Base-by-base conservation (phyloP, 2,329 filamentous ascomycete genomes). In the Chaetoscypha palmicola region DNA sequence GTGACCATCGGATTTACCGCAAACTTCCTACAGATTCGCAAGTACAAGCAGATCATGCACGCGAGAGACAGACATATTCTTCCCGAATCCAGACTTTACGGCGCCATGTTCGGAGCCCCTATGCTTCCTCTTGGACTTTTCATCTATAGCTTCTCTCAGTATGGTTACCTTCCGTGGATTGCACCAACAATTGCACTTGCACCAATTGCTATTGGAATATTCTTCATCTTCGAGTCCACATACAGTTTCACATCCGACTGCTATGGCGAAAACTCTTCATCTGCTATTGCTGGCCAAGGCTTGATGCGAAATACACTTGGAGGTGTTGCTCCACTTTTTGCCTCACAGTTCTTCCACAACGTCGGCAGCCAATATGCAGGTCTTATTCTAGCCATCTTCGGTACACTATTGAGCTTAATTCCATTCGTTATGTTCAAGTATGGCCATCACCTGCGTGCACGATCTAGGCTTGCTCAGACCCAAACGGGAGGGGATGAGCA, bases 161-260 rank as follows among this genome's bases (percentile, higher is more conserved):
- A 69, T 54, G 45, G 48, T 54, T 16, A 51, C 24, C 45, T 66
- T 21, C 74, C 71, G 35, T 86, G 81, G 81, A 76, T 84, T 23
- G 74, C 76, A 0, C 81, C 82, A 0, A 64, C 74, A 0, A 62
- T 86, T 3, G 79, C 76, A 0, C 68, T 86, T 3, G 73, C 68
- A 0, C 75, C 76, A 39, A 78, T 79, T 1, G 66, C 79, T 0
- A 65, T 90, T 3, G 82, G 89, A 30, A 92, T 95, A 51, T 90
- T 86, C 62, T 81, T 79, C 35, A 79, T 95, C 23, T 92, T 91
- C 59, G 73, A 95, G 2, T 81, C 87, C 2, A 85, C 87, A 0
- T 94, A 94, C 67, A 94, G 94, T 62, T 95, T 92, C 56, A 73
- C 94, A 1, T 87, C 88, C 19, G 89, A 95, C 60, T 82, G 81